Base-by-base conservation (phyloP, 2,329 filamentous ascomycete species). In the Lasiodiplodia sp. region DNA sequence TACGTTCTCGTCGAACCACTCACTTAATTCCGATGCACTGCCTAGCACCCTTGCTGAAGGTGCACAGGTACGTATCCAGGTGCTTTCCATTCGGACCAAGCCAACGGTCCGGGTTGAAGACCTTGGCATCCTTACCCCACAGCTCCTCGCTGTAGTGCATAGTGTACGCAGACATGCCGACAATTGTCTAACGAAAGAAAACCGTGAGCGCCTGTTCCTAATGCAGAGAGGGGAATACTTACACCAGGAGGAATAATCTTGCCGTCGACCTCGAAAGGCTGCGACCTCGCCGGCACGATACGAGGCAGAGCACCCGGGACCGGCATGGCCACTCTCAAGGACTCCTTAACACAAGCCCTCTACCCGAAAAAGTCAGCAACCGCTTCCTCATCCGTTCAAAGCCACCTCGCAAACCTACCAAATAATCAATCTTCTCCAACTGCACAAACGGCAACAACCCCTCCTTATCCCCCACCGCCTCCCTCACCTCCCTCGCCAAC, bases 401-500 rank as follows among this genome's bases (percentile, higher is more conserved):
- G 1, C 31, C 31, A 1, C 7, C 31, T 31, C 31, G 31, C 31
- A 34, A 38, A 10, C 34, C 0, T 25, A 58, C 56, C 37, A 58
- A 25, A 21, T 58, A 58, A 14, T 58, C 37, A 11, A 40, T 40
- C 21, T 44, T 40, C n/a, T 58, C 56, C 18, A 58, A 21, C 37
- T 40, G 56, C 4, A 14, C 6, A 40, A 58, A 40, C 18, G 56
- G 23, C 11, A 37, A 11, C 37, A 58, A 44, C 11, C 8, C 37
- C 12, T 58, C 56, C 21, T n/a, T 34, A 40, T 34, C 23, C 10
- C 28, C 55, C 77, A 77, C 25, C 14, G 68, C 71, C 16, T 69
- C 67, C n/a, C 76, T 73, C 4, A 75, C 37, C 55, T 75, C 77
- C 2, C 70, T 66, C 8, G 55, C 65, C 6, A 79, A 67, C 49